Evolutionary conservation across 345 rosid genomes (phyloP).

Genomic region (Pistacia vera): DNA sequence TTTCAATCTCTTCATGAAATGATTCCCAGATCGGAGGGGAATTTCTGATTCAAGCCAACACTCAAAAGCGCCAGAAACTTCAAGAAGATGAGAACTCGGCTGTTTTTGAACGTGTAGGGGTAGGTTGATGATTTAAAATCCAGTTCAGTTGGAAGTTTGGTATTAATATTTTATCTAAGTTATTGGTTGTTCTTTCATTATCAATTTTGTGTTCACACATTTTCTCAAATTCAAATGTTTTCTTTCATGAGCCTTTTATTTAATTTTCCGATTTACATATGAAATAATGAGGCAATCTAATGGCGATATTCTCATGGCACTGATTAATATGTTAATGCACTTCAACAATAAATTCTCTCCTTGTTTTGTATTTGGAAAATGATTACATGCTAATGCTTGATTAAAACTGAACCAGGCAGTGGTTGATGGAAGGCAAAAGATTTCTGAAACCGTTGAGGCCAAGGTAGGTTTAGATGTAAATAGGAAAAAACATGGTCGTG

Average conservation of each 20-base stretch:
- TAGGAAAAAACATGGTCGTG: slow-evolving; percentile 85
- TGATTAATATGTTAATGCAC: background rate
- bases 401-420: slow-evolving; percentile 41
- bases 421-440: slow-evolving; percentile 70
- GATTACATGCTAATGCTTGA: slow-evolving; percentile 14
- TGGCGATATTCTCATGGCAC: background rate
- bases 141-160: slow-evolving; percentile 6
- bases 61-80: slow-evolving; percentile 78
- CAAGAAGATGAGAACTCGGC: slow-evolving; percentile 51
- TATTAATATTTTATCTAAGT: background rate
- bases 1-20: slow-evolving; percentile 16
- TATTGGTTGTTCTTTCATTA: background rate
- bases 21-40: slow-evolving; percentile 73
- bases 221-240: background rate
- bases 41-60: slow-evolving; percentile 91
- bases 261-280: background rate
- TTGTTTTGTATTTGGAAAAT: background rate
- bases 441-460: slow-evolving; percentile 48
- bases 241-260: background rate
- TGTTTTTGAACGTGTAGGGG: slow-evolving; percentile 66
- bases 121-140: slow-evolving; percentile 26
- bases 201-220: background rate
- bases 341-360: background rate
- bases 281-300: background rate
- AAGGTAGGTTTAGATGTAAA: slow-evolving; percentile 55